Base-by-base conservation (phyloP, 306 rosid species). In the Glycyrrhiza uralensis region DNA sequence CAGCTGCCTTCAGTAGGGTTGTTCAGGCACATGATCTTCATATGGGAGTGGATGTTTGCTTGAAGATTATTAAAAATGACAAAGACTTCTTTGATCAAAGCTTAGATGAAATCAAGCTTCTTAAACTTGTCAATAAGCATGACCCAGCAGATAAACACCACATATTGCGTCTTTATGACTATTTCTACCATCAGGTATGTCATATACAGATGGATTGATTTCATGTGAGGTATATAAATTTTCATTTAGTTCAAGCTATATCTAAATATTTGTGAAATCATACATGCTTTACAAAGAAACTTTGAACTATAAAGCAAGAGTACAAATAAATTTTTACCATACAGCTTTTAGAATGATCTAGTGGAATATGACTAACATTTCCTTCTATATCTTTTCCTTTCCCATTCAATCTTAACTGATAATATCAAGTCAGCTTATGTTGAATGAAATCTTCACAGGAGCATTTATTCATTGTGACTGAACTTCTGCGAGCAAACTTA, bases 41-140 rank as follows among this genome's bases (percentile, higher is more conserved):
- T 46, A 87, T 73, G 0, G 99, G 99, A 47, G 32, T 84, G 0
- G 92, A 95, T 77, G 99, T 95, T 87, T 95, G 97, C 88, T 85
- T 95, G 79, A 95, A 95, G 92, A 95, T 95, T 77, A 95, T 95
- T 28, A 95, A 89, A 85, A 95, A 95, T 38, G 99, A 95, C 78
- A 95, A 95, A 79, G 99, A 95, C 67, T 92, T 95, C 13, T 95
- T 95, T 26, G 99, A 95, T 67, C 99, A 95, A 75, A 95, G 99
- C 82, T 83, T 95, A 71, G 99, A 95, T 65, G 99, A 95, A 82
- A 95, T 95, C 66, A 95, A 95, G 80, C 97, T 95, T 76, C 80
- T 95, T 45, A 95, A 95, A 89, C 89, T 89, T 44, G 96, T 92
- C 78, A 95, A 95, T 85, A 95, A 91, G 83, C 82, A 91, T 18